Base-by-base conservation (phyloP, 192 early-diverging fungal species). In the Physocladia obscura region DNA sequence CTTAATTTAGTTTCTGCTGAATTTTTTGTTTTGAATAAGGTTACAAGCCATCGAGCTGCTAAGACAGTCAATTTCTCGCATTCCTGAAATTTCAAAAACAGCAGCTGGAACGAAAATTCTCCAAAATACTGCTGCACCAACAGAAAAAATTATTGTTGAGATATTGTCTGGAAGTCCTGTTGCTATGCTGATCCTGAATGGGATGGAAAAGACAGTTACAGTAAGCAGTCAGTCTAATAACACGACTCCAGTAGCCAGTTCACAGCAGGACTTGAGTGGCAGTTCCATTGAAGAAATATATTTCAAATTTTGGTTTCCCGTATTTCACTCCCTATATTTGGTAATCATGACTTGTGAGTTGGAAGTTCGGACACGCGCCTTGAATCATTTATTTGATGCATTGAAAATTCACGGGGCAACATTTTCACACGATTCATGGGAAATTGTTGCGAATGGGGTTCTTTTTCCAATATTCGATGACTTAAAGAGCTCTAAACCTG, bases 381-480 rank as follows among this genome's bases (percentile, higher is more conserved):
- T 97, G 39, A 86, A 84, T 34, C 89, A 91, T 72, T 85, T 97
- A 37, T 97, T 95, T 79, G 89, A 90, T 19, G 85, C 92, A 13
- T 76, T 95, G 17, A 93, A 92, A 73, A 70, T 76, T 32, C 82
- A 95, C 40, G 95, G 95, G 2, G 49, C 71, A 1, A 69, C 76
- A n/a, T 95, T 93, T 69, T 87, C 90, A 31, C 74, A 70, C 2
- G 89, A 84, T 22, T 89, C 93, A 58, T 97, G 95, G 95, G 85
- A 89, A 32, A 84, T 89, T 0, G 80, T 95, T 11, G 81, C 91
- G 27, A 88, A 90, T 27, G 90, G 92, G 24, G 87, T 94, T 21
- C 87, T 97, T 6, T 97, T 95, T 71, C 88, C 92, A 5, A 89
- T 97, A 44, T 97, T 97, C 81, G 89, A 90, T 44, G 93, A 95